phyloP scores from a whole-genome alignment of 331 rosid genomes.

The Quercus lobata region DNA sequence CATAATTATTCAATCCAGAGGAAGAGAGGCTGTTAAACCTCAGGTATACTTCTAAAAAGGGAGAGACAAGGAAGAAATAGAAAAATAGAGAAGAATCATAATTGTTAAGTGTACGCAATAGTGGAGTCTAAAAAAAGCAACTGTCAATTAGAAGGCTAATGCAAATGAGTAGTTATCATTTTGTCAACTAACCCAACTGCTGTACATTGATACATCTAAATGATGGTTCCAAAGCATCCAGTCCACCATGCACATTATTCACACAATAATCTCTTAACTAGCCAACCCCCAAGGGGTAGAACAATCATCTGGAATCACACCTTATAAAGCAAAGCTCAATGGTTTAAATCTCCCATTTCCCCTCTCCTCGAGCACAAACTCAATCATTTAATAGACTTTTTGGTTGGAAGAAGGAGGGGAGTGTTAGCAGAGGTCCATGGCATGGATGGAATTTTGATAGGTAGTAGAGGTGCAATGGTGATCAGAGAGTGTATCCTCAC shows the following conservation, averaged over 20 bases:
- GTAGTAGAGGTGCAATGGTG: background rate
- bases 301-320: no score
- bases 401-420: rapidly evolving
- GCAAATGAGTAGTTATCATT: no score
- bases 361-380: no score
- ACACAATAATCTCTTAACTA: background rate
- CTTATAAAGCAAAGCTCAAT: no score
- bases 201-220: background rate
- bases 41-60: background rate
- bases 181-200: background rate
- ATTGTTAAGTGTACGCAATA: background rate
- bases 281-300: no score
- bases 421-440: no score
- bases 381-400: background rate
- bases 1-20: constrained; percentile 13
- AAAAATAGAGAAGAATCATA: background rate
- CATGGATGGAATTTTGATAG: no score
- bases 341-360: no score
- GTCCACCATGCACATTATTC: background rate
- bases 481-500: background rate
- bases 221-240: background rate
- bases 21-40: background rate
- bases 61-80: background rate
- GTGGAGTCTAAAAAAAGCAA: background rate
- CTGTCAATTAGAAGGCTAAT: background rate